These are phyloP conservation scores for Beauveria scarabaeidicola DNA, from an alignment of 2,329 filamentous ascomycete species.

Conservation along the genomic window DNA sequence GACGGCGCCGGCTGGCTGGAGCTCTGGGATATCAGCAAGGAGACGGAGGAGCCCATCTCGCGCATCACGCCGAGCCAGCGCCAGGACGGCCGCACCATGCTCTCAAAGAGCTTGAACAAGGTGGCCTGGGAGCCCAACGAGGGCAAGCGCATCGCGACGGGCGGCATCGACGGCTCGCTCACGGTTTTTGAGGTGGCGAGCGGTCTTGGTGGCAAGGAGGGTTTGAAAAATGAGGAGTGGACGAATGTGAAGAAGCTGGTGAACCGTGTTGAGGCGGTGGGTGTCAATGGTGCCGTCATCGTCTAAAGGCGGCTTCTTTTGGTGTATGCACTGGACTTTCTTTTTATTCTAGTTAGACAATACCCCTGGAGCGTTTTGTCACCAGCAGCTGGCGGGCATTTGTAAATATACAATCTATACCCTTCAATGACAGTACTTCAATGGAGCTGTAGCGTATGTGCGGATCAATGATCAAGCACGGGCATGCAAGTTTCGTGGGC, in stretches of 20 bases:
- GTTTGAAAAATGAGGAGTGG: conserved; percentile 83
- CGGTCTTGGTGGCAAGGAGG: conserved; percentile 76
- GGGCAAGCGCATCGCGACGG: conserved; percentile 78
- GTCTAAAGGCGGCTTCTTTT: conserved; percentile 19
- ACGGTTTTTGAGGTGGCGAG: conserved; percentile 88
- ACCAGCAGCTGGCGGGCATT: conserved; percentile 5
- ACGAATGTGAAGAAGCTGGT: conserved; percentile 84
- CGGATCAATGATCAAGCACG: no score
- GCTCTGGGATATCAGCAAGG: conserved; percentile 88
- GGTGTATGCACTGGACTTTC: neutral
- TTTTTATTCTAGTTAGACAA: neutral
- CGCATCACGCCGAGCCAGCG: conserved; percentile 64
- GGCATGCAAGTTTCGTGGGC: no score
- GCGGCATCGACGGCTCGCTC: conserved; percentile 82
- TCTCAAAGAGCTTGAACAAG: conserved; percentile 86
- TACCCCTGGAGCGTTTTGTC: conserved; percentile 7
- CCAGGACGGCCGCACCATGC: conserved; percentile 56
- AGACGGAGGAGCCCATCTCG: conserved; percentile 85
- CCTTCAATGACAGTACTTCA: neutral
- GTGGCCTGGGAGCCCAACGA: conserved; percentile 88
- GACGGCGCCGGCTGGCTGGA: conserved; percentile 89
- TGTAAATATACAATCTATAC: conserved; percentile 7
- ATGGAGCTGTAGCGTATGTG: neutral
- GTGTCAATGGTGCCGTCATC: conserved; percentile 39
- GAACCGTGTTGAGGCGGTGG: conserved; percentile 59